phyloP scores from a whole-genome alignment of 1,139 yeast genomes.

The Saccharomyces hybrid region DNA sequence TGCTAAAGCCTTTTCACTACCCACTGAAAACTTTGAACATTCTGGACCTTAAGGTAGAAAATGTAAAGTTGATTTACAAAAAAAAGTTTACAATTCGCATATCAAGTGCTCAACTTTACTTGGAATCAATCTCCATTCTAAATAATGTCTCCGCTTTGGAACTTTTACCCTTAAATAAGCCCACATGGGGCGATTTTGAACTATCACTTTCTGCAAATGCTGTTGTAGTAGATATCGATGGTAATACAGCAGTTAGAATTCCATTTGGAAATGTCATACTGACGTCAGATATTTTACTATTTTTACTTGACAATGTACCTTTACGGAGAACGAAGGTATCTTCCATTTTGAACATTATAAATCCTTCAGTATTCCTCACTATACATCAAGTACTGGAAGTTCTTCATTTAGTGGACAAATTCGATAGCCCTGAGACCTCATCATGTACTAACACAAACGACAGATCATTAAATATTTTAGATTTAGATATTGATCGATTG shows the following conservation, averaged over 20 bases:
- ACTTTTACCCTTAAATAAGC: conserved; percentile 14
- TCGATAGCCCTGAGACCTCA: neutral
- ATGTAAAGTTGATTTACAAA: conserved; percentile 15
- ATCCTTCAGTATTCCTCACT: conserved; percentile 25
- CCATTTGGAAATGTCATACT: conserved; percentile 27
- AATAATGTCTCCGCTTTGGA: conserved; percentile 20
- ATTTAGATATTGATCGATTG: conserved; percentile 6
- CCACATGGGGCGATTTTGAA: conserved; percentile 20
- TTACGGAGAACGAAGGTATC: conserved; percentile 16
- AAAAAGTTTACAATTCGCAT: conserved; percentile 14
- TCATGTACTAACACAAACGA: neutral
- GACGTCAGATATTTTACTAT: conserved; percentile 22
- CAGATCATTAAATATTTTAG: neutral
- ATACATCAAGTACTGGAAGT: conserved; percentile 16
- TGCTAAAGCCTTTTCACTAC: conserved; percentile 9
- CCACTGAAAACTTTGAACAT: conserved; percentile 15
- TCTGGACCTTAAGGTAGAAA: conserved; percentile 28
- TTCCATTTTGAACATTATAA: conserved; percentile 24
- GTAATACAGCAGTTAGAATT: conserved; percentile 18
- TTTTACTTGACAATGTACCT: conserved; percentile 14
- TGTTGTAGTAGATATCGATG: conserved; percentile 13
- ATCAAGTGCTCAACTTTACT: conserved; percentile 23
- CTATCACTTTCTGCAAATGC: conserved; percentile 26
- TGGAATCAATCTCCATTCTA: conserved; percentile 18
- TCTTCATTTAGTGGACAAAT: conserved; percentile 4